Evolutionary conservation across 352 stramenopile species (phyloP).

Genomic region (Globisporangium nunn): DNA sequence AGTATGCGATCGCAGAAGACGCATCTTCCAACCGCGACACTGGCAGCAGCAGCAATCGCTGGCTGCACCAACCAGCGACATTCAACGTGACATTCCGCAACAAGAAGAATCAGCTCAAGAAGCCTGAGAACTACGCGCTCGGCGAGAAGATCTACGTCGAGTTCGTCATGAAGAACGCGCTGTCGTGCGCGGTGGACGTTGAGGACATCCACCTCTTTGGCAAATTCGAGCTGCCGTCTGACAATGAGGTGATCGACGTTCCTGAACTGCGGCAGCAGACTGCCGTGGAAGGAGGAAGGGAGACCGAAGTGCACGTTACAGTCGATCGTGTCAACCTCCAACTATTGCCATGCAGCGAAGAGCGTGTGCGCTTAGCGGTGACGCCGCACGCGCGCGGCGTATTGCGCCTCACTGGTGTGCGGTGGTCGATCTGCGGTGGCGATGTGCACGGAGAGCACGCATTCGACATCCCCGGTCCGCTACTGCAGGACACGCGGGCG

Average conservation of each 20-base stretch:
- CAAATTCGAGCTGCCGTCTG: constrained; percentile 38
- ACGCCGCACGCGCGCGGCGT: constrained; percentile 51
- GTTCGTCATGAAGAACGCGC: constrained; percentile 84
- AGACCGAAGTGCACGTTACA: constrained; percentile 27
- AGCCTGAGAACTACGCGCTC: constrained; percentile 58
- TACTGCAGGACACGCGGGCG: constrained; percentile 75
- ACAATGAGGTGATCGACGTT: constrained; percentile 32
- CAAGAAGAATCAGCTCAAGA: constrained; percentile 32
- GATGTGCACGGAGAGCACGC: constrained; percentile 76
- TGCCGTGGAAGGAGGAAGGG: background rate
- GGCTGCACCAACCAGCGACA: constrained; percentile 38
- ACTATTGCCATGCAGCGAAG: constrained; percentile 68
- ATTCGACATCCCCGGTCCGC: constrained; percentile 71
- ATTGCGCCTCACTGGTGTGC: constrained; percentile 58
- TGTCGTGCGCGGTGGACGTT: constrained; percentile 78
- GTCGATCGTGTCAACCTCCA: constrained; percentile 72
- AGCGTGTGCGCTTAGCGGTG: constrained; percentile 59
- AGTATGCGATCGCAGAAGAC: constrained; percentile 24
- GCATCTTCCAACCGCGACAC: constrained; percentile 3
- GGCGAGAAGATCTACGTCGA: constrained; percentile 81
- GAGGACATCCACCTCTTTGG: constrained; percentile 77
- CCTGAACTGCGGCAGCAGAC: constrained; percentile 18
- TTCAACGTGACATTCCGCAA: constrained; percentile 50
- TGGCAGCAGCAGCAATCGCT: constrained; percentile 19
- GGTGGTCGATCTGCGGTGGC: constrained; percentile 78